Base-by-base conservation (phyloP, 257 asterid species). In the Solanum etuberosum region DNA sequence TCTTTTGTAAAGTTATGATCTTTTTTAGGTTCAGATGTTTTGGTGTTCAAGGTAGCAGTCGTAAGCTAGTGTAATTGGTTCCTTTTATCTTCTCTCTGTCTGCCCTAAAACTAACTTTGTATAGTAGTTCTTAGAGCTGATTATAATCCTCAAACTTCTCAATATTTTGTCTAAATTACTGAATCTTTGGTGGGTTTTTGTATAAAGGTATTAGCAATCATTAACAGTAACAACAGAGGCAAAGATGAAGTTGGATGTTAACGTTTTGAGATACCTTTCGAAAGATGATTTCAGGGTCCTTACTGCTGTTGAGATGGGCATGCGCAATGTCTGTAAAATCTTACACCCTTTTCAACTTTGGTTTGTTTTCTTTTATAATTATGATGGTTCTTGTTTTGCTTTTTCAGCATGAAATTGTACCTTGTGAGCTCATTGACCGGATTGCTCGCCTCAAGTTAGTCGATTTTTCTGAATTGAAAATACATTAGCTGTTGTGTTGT, bases 231-330 rank as follows among this genome's bases (percentile, higher is more conserved):
- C 73, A 42, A 25, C 13, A 74, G 23, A 86, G 87, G 27, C 15
- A 37, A 91, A 54, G 86, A 96, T 95, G 99, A 96, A 96, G 96
- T 84, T 96, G 90, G 95, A 97, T 67, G 99, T 97, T 78, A 73
- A 95, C 31, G 98, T 92, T 16, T 87, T 97, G 92, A 88, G 99
- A 51, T 94, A 94, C 87, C 96, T 97, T 43, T 92, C 98, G 63
- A 97, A 90, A 89, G 99, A 97, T 90, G 99, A 97, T 86, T 96
- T 96, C 87, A 91, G 99, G 93, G 97, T 94, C 89, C 98, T 96
- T 59, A 96, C 99, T 4, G 98, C 99, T 11, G 98, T 96, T 74
- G 99, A 96, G 85, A 91, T 96, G 99, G 99, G 99, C 42, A 94
- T 95, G 99, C 98, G 98, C 88, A 96, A 96, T 89, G 98, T 96